Conservation (phyloP, 805 yeast species). For the Metschnikowia corniflorae region DNA sequence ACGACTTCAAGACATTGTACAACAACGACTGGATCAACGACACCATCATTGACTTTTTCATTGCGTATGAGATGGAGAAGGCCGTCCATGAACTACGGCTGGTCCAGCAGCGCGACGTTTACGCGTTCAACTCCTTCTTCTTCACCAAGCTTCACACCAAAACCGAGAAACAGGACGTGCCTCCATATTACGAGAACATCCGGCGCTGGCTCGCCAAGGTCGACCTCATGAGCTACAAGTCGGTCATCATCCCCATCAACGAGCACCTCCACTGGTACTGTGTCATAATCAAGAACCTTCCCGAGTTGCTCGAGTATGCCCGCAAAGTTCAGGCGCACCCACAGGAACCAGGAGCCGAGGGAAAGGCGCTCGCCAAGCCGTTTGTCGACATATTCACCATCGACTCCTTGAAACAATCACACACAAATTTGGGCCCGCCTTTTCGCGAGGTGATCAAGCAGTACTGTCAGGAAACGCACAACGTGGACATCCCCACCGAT, state of each 20-base stretch:
- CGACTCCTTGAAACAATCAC: constrained; percentile 71
- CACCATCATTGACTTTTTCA: constrained; percentile 78
- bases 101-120: constrained; percentile 37
- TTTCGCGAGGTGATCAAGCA: constrained; percentile 57
- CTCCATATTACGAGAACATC: constrained; percentile 56
- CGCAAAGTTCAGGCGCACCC: background rate
- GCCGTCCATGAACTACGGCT: constrained; percentile 23
- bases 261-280: constrained; percentile 86
- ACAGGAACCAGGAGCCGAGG: background rate
- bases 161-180: constrained; percentile 17
- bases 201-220: constrained; percentile 75
- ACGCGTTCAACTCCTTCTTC: constrained; percentile 80
- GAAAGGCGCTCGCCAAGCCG: background rate
- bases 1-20: constrained; percentile 76
- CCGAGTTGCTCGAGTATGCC: constrained; percentile 23
- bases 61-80: constrained; percentile 51
- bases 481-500: constrained; percentile 41
- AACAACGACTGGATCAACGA: constrained; percentile 90
- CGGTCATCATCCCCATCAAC: constrained; percentile 76
- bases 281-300: constrained; percentile 60
- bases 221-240: constrained; percentile 53
- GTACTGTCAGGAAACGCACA: constrained; percentile 66
- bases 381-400: constrained; percentile 51
- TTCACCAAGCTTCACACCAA: constrained; percentile 56
- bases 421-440: constrained; percentile 48